Percentiles rank a stretch among this genome's conserved stretches.
Conservation (phyloP, 768 basidiomycete genomes). For the Pulveroboletus sp. region DNA sequence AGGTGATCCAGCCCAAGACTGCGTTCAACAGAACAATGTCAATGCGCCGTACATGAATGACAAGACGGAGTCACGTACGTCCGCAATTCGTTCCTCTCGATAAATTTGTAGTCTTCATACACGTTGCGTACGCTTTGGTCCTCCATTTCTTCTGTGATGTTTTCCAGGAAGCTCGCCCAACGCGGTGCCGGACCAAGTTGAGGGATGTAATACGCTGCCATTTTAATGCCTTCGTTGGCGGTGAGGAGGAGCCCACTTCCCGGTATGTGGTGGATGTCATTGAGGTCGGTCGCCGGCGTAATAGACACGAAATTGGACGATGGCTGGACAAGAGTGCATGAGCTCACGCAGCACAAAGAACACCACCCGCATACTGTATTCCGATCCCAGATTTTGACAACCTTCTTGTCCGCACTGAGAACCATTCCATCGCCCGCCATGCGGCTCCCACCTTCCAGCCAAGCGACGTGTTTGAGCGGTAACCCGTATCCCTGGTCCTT, state of each 20-base stretch:
- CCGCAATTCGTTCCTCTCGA: conserved; percentile 82
- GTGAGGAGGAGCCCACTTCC: conserved; percentile 86
- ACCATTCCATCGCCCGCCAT: conserved; percentile 89
- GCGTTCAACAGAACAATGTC: conserved; percentile 4
- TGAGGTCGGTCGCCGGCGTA: conserved; percentile 85
- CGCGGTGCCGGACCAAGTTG: conserved; percentile 94
- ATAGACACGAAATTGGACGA: conserved; percentile 87
- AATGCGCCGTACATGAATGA: neutral
- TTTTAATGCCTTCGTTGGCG: conserved; percentile 95
- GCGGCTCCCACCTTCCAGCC: conserved; percentile 84
- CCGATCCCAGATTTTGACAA: conserved; percentile 95
- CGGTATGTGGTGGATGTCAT: conserved; percentile 87
- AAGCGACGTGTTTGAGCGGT: conserved; percentile 77
- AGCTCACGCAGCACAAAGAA: neutral
- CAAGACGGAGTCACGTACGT: conserved; percentile 52
- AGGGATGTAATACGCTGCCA: conserved; percentile 93
- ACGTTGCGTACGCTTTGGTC: conserved; percentile 74
- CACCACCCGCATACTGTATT: conserved; percentile 58
- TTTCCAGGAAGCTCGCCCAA: conserved; percentile 98
- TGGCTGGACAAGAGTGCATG: conserved; percentile 49
- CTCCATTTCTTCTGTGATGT: conserved; percentile 98
- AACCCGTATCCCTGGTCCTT: conserved; percentile 98
- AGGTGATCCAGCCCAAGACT: conserved; percentile 96
- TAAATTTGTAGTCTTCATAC: conserved; percentile 98
- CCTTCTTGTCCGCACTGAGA: conserved; percentile 92